Evolutionary conservation across 352 stramenopile species (phyloP), one percentile per base, ranked within the genome.

Genomic region (Phytophthora fragariae): DNA sequence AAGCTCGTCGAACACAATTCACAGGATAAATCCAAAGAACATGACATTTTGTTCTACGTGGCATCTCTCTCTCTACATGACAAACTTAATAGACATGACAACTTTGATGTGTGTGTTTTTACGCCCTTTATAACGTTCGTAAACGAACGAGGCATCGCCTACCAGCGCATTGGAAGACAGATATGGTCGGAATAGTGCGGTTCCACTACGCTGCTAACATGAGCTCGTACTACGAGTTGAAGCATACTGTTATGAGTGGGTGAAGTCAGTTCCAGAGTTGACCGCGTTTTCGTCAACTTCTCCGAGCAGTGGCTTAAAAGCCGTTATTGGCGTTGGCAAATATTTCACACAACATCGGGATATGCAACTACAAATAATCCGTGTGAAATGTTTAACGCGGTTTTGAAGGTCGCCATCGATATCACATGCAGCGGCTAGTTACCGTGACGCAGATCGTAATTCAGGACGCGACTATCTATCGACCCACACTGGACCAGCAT

Each of bases 311-410:
- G 46, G 27, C 29, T 65, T 9, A 8, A 57, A 5, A 33, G 44
- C 17, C 24, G 58, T 19, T 49, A 49, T 35, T 57, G 58, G 44
- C 9, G 14, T 0, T 65, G 58, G 58, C 46, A 57, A 21, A n/a
- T 33, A 12, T 65, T 57, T 17, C 58, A 65, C 5, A 65, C 15
- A 11, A 27, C 44, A 5, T 6, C 2, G 6, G 58, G 46, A 31
- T 57, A 49, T 11, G 44, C 46, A 44, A n/a, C 27, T 11, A 65
- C 58, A 3, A 65, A 65, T 7, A 56, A 57, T 37, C n/a, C 58
- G 1, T 49, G 44, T 35, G 58, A 65, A 35, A 65, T 41, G 1
- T 49, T 56, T 5, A 65, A 65, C 14, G 58, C 27, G n/a, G 44
- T 31, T 8, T 11, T 65, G n/a, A 65, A 65, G 44, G 55, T 49